Base-by-base conservation (phyloP, 1,284 basidiomycete genomes). In the Leccinum laetum region DNA sequence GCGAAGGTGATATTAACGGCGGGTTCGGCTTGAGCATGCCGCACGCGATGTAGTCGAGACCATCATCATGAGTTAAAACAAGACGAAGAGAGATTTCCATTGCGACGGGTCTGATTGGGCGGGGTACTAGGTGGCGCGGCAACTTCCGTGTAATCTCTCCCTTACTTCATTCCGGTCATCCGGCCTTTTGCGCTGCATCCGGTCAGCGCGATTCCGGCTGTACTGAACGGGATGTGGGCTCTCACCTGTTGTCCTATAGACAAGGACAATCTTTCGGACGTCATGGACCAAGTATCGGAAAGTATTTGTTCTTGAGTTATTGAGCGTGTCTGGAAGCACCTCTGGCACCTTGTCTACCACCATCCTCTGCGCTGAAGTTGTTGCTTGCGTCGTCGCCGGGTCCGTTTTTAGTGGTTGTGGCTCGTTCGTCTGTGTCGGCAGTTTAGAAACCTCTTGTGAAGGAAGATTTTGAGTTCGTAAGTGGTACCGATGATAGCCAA, bases 61-160 rank as follows among this genome's bases (percentile, higher is more conserved):
- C 46, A 49, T 39, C 37, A 39, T 39, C 37, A 39, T 39, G 37
- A 39, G 37, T 14, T 37, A 6, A 13, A 39, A 35, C 32, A 35
- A 35, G 32, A 11, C 32, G 32, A 35, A 35, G 32, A 35, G 35
- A 41, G 41, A 44, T 44, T 44, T 44, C 41, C 16, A 44, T 44
- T 44, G 41, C 41, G 41, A 44, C 41, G 8, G 41, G 41, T 44
- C 14, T 44, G 41, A 44, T 44, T 44, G 41, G 41, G 41, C 41
- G 16, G 37, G 13, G 11, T 35, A 35, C 32, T 35, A 52, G 65
- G 60, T 41, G 55, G 29, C 6, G 18, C 62, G 73, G 73, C 56
- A 67, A 55, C 6, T 57, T 60, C 73, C 71, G 71, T 35, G 32
- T 35, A 35, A 35, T 35, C 32, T 35, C n/a, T 46, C 44, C n/a